Percentiles rank a stretch among this genome's conserved stretches.
phyloP scores from a whole-genome alignment of 495 filamentous ascomycete species.

The Penicillium cinerascens region DNA sequence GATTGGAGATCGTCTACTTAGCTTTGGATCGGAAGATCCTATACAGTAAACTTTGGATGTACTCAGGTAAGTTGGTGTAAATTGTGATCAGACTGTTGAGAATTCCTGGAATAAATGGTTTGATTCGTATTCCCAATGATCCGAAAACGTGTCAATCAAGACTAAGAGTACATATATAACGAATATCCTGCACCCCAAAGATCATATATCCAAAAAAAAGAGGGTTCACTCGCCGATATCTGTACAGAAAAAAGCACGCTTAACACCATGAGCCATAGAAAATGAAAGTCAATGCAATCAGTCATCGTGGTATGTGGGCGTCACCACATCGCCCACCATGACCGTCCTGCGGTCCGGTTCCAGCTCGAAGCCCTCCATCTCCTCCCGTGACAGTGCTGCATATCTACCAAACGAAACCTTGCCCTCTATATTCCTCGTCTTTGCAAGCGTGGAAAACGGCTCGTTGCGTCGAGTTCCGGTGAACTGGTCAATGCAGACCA shows the following conservation, averaged over 20 bases:
- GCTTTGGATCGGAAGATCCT: too few relatives aligned
- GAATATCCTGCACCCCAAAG: background rate
- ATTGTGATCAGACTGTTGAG: too few relatives aligned
- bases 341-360: constrained; percentile 25
- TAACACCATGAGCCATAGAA: background rate
- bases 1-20: too few relatives aligned
- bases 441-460: constrained; percentile 82
- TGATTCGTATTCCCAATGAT: too few relatives aligned
- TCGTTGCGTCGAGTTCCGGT: constrained; percentile 76
- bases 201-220: background rate
- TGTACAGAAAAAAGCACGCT: too few relatives aligned
- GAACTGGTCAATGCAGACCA: constrained; percentile 89
- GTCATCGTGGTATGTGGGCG: constrained; percentile 24
- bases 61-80: too few relatives aligned
- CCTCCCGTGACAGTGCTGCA: constrained; percentile 38
- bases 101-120: too few relatives aligned
- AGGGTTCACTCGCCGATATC: background rate
- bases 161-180: background rate
- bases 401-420: constrained; percentile 87
- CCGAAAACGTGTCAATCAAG: background rate
- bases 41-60: too few relatives aligned
- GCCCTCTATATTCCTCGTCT: constrained; percentile 75
- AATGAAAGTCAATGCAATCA: background rate
- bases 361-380: constrained; percentile 17
- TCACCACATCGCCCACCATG: constrained; percentile 45